Percentiles rank a stretch among this genome's conserved stretches.
phyloP scores from a whole-genome alignment of 495 filamentous ascomycete species.

The Beverwykella pulmonaria region DNA sequence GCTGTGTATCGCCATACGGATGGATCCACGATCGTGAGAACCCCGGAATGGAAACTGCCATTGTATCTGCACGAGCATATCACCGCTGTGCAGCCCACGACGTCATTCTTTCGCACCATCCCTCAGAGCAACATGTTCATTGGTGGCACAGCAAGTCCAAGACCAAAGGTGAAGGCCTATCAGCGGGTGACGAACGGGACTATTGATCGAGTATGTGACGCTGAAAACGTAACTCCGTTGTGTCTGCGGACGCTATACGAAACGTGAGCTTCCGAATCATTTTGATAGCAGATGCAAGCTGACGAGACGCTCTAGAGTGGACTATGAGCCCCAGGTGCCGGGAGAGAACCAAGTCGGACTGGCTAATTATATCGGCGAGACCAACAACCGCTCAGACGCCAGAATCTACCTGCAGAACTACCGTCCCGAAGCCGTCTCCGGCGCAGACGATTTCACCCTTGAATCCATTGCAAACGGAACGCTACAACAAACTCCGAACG shows the following conservation, averaged over 20 bases:
- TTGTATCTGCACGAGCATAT: slow-evolving; percentile 57
- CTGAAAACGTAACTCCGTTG: slow-evolving; percentile 52
- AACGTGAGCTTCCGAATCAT: slow-evolving; percentile 35
- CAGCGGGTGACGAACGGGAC: slow-evolving; percentile 25
- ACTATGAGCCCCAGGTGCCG: slow-evolving; percentile 50
- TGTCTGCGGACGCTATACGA: slow-evolving; percentile 60
- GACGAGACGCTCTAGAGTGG: slow-evolving; percentile 27
- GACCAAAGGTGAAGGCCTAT: neutral
- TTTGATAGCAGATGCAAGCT: neutral
- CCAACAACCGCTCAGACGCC: slow-evolving; percentile 53
- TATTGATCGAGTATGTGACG: slow-evolving; percentile 51
- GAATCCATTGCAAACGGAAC: slow-evolving; percentile 47
- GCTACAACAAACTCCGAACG: slow-evolving; percentile 42
- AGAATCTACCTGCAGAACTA: slow-evolving; percentile 51
- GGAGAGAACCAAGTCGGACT: slow-evolving; percentile 52
- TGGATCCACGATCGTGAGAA: slow-evolving; percentile 44
- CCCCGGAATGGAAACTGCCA: slow-evolving; percentile 55
- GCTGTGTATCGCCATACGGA: slow-evolving; percentile 45
- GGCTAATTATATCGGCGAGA: slow-evolving; percentile 53
- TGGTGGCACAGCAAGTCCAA: neutral
- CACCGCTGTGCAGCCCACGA: slow-evolving; percentile 66
- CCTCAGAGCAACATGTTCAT: slow-evolving; percentile 9
- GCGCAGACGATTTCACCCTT: slow-evolving; percentile 48
- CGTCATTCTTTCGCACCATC: slow-evolving; percentile 54
- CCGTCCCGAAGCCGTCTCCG: slow-evolving; percentile 50